phyloP scores from a whole-genome alignment of 1,284 basidiomycete species.

The Ganoderma lucidum region DNA sequence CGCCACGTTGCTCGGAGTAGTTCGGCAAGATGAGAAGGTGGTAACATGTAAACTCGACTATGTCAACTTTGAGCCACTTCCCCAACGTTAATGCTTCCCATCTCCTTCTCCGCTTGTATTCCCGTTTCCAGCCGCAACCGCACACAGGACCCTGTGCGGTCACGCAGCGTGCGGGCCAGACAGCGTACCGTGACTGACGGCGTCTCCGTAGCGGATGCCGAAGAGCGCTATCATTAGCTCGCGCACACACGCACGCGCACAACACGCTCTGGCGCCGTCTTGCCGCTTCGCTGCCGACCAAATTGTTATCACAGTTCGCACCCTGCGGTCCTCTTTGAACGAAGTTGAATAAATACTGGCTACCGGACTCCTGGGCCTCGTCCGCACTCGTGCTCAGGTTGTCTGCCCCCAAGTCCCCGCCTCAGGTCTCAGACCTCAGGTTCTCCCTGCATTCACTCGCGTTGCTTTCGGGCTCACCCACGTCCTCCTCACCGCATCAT shows the following conservation, averaged over 20 bases:
- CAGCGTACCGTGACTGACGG: not conserved
- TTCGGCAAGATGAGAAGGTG: not conserved
- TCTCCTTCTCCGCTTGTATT: not conserved
- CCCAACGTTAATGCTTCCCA: not conserved
- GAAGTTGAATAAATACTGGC: conserved; percentile 4
- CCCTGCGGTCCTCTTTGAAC: conserved; percentile 4
- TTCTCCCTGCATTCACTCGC: not conserved
- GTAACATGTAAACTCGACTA: conserved; percentile 1
- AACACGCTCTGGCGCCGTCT: conserved; percentile 3
- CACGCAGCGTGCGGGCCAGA: not conserved
- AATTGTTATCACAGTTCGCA: conserved; percentile 6
- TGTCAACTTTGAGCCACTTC: not conserved
- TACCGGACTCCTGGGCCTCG: not conserved
- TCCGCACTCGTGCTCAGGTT: not conserved
- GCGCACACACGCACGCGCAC: not conserved
- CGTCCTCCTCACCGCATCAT: not conserved
- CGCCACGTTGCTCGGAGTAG: conserved; percentile 3
- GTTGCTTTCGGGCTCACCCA: not conserved
- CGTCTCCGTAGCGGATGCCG: not conserved
- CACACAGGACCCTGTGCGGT: not conserved
- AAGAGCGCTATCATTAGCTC: not conserved
- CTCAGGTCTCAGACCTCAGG: not conserved
- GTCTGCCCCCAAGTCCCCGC: too few species aligned
- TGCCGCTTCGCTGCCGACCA: conserved; percentile 1
- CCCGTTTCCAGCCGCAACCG: not conserved